Conservation (phyloP, 345 rosid species). For the Corchorus olitorius region DNA sequence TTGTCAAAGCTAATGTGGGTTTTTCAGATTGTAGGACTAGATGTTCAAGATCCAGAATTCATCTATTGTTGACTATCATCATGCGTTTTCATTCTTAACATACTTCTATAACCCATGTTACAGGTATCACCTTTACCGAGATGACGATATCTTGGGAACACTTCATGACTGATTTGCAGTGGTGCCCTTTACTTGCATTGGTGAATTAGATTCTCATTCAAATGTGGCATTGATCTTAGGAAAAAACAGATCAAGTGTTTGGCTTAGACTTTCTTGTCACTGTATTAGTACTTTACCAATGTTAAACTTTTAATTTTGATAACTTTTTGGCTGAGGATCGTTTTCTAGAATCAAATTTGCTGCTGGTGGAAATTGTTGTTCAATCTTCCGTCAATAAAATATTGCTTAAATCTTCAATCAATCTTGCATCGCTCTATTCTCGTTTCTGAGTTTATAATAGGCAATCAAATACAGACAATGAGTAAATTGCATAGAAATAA, state of each 20-base stretch:
- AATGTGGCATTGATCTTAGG: not conserved
- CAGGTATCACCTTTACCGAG: slow-evolving; percentile 56
- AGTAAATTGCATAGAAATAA: too few relatives aligned
- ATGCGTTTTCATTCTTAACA: not conserved
- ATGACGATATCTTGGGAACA: slow-evolving; percentile 64
- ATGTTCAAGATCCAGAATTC: too few relatives aligned
- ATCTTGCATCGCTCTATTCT: not conserved
- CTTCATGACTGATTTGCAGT: slow-evolving; percentile 41
- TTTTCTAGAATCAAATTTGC: not conserved
- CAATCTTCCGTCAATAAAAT: too few relatives aligned
- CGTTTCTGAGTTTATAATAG: not conserved
- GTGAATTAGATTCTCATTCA: slow-evolving; percentile 6
- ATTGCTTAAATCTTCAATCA: not conserved
- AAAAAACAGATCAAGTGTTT: not conserved
- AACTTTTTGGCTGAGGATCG: not conserved
- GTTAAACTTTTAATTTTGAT: not conserved
- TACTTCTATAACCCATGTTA: not conserved
- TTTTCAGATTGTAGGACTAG: not conserved
- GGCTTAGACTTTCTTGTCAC: not conserved
- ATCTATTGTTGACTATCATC: not conserved
- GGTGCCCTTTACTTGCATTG: not conserved
- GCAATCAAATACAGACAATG: not conserved
- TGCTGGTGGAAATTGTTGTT: not conserved
- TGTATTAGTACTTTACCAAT: not conserved
- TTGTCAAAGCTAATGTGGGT: not conserved